Evolutionary conservation across 352 stramenopile species (phyloP).

Genomic region (Pythium angustatum): DNA sequence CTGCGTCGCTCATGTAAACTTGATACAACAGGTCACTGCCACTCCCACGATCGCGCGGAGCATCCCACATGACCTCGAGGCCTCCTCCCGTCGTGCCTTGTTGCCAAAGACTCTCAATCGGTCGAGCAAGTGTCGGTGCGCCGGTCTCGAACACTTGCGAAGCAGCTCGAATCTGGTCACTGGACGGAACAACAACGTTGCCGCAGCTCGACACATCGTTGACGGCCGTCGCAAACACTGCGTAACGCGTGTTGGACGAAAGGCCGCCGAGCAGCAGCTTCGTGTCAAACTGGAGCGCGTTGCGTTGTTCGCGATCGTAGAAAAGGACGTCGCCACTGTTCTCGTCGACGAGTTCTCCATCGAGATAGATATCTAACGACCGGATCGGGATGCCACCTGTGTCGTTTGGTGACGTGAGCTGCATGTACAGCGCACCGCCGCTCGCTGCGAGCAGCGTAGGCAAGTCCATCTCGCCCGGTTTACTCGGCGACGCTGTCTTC

Average conservation of each 20-base stretch:
- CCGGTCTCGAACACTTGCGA: slow-evolving; percentile 33
- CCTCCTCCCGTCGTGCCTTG: slow-evolving; percentile 50
- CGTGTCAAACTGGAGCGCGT: slow-evolving; percentile 26
- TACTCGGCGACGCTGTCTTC: slow-evolving; percentile 34
- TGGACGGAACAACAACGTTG: not conserved
- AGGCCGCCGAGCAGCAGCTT: slow-evolving; percentile 54
- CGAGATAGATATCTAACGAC: slow-evolving; percentile 23
- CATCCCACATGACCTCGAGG: slow-evolving; percentile 44
- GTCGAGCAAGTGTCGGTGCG: slow-evolving; percentile 22
- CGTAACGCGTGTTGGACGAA: slow-evolving; percentile 36
- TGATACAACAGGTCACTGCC: slow-evolving; percentile 42
- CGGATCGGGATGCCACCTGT: slow-evolving; percentile 44
- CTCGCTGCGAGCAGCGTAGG: slow-evolving; percentile 34
- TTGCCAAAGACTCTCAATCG: slow-evolving; percentile 36
- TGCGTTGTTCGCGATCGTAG: slow-evolving; percentile 20
- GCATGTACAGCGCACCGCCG: slow-evolving; percentile 45
- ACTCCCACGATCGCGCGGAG: slow-evolving; percentile 45
- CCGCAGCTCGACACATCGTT: slow-evolving; percentile 56
- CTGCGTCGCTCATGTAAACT: slow-evolving; percentile 47
- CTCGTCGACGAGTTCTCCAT: slow-evolving; percentile 16
- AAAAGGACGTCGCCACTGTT: slow-evolving; percentile 19
- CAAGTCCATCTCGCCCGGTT: slow-evolving; percentile 31
- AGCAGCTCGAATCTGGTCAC: not conserved
- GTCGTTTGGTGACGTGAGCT: slow-evolving; percentile 52
- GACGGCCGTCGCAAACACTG: slow-evolving; percentile 41